Base-by-base conservation (phyloP, 2,329 filamentous ascomycete genomes). In the Colletotrichum horii region DNA sequence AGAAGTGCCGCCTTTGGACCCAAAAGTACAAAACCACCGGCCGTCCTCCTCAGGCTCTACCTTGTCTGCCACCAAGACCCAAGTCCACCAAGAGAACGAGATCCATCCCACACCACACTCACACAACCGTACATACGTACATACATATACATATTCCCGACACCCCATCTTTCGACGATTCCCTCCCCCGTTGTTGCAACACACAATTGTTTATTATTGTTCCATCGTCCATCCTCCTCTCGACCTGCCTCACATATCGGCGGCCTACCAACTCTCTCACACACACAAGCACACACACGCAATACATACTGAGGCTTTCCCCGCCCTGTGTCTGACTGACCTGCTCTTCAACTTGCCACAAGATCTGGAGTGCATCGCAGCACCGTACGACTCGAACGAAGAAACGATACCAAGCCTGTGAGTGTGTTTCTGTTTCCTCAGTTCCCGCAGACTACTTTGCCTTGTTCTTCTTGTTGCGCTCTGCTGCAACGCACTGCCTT, bases 161-260 rank as follows among this genome's bases (percentile, higher is more conserved):
- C 74, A 66, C 70, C 74, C 74, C 74, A 70, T 74, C 66, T 67
- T 75, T 66, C 28, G 73, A 73, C 69, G 36, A 71, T 66, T 71
- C 43, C 65, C 65, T 71, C 43, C 65, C 65, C 61, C 65, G 30
- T 71, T 55, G 56, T 71, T 72, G 67, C 76, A 76, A 75, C 76
- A 76, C 64, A 71, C 76, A 76, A 32, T 70, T 78, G 75, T 78
- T 78, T 77, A 78, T 76, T 77, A 73, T 74, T 77, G 71, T 76
- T 70, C 71, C 69, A 77, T 77, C 75, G 48, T 73, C 73, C 60
- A 34, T 73, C 65, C 52, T 65, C 30, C 36, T 52, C 38, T 15
- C n/a, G 38, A 69, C 55, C 56, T 36, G n/a, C 71, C 30, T 22
- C 60, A 61, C 56, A 26, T 28, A 66, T 70, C 62, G 38, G 43